Evolutionary conservation across 2,329 filamentous ascomycete species (phyloP).

Genomic region (Fusarium nygamai): DNA sequence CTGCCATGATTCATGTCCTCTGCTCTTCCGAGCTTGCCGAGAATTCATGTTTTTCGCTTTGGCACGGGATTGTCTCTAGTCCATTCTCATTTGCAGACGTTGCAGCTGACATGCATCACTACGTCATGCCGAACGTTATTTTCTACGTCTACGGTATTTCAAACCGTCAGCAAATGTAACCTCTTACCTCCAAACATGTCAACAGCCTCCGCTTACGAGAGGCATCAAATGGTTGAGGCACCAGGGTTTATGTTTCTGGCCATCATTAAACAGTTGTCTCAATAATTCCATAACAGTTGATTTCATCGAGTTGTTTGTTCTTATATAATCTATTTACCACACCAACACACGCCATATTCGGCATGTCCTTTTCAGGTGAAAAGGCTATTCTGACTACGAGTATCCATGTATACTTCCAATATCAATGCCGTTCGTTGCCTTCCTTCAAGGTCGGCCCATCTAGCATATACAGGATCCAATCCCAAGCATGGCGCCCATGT

Average conservation of each 20-base stretch:
- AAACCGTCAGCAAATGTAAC: not conserved
- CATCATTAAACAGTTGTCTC: not conserved
- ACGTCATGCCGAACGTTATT: slow-evolving; percentile 26
- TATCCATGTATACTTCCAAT: not conserved
- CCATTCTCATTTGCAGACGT: not conserved
- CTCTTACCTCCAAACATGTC: not conserved
- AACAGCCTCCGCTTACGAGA: not conserved
- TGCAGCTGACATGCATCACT: slow-evolving; percentile 17
- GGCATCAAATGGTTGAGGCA: not conserved
- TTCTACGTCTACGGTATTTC: not conserved
- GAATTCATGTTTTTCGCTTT: slow-evolving; percentile 16
- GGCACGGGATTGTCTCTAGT: not conserved
- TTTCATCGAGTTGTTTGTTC: not conserved
- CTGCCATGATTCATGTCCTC: not conserved
- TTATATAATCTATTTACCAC: not conserved
- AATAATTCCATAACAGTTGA: not conserved
- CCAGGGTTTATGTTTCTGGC: not conserved
- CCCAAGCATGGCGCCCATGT: not conserved
- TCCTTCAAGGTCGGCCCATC: not conserved
- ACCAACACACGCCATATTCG: not conserved
- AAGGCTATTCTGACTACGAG: not conserved
- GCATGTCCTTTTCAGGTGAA: not conserved
- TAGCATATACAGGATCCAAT: not conserved
- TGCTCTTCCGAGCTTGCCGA: slow-evolving; percentile 16
- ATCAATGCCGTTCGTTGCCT: slow-evolving; percentile 5